Evolutionary conservation across 805 yeast genomes (phyloP).

Genomic region (Yamadazyma laniorum): DNA sequence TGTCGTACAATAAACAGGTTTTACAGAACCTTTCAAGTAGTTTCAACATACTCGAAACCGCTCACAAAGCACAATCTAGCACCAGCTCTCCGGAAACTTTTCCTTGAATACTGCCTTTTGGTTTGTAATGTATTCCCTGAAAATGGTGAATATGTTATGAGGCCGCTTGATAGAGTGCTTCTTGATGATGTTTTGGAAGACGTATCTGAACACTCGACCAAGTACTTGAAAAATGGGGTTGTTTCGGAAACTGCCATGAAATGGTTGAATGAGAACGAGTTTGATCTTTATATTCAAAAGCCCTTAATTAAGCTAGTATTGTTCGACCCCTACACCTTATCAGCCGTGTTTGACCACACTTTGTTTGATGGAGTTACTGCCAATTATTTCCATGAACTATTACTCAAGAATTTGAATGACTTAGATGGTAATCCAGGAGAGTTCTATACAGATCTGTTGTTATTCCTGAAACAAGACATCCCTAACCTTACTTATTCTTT

Average conservation of each 20-base stretch:
- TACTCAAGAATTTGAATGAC: constrained; percentile 24
- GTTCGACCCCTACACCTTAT: constrained; percentile 21
- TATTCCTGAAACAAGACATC: constrained; percentile 26
- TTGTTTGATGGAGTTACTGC: constrained; percentile 41
- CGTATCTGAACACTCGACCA: constrained; percentile 8
- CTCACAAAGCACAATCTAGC: constrained; percentile 19
- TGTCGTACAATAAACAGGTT: constrained; percentile 28
- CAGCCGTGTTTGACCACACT: constrained; percentile 35
- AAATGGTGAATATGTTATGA: constrained; percentile 17
- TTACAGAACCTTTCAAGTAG: constrained; percentile 34
- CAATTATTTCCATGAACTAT: constrained; percentile 31
- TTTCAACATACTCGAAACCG: constrained; percentile 28
- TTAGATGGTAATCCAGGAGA: constrained; percentile 9
- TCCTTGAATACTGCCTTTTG: constrained; percentile 35
- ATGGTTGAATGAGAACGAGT: constrained; percentile 18
- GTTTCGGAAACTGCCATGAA: constrained; percentile 32
- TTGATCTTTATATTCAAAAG: constrained; percentile 20
- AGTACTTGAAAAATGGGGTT: constrained; percentile 15
- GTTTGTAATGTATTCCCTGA: constrained; percentile 28
- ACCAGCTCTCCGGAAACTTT: constrained; percentile 28
- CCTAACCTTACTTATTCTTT: constrained; percentile 23
- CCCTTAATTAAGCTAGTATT: constrained; percentile 31
- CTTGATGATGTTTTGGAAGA: constrained; percentile 27
- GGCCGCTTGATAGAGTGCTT: constrained; percentile 22
- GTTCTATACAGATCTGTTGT: not conserved